phyloP scores from a whole-genome alignment of 2,329 filamentous ascomycete species.

The Emergomyces pasteurianus region DNA sequence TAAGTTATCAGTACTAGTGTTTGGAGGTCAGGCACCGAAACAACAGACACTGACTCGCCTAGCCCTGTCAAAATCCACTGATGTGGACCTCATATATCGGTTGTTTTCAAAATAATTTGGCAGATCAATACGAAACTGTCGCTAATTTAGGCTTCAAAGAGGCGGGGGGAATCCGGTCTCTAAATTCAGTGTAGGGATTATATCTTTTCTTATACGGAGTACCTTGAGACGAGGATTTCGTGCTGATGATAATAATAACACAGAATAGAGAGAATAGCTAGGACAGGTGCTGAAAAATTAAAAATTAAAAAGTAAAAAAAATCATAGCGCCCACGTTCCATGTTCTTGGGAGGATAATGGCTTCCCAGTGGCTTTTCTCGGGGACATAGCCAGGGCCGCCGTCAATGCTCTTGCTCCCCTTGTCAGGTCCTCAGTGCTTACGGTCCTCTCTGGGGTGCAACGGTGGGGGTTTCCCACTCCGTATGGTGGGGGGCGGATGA shows the following conservation, averaged over 20 bases:
- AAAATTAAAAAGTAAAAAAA: neutral
- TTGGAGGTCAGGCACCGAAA: neutral
- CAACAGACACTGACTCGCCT: neutral
- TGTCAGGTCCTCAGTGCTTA: neutral
- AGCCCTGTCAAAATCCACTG: neutral
- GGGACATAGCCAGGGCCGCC: neutral
- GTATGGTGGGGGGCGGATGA: neutral
- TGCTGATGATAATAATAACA: neutral
- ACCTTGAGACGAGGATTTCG: neutral
- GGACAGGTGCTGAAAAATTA: neutral
- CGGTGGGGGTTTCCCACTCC: neutral
- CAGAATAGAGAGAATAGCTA: neutral
- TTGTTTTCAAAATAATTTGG: neutral
- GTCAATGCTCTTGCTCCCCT: neutral
- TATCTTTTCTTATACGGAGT: too few species aligned
- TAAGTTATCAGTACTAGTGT: neutral
- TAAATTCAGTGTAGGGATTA: too few species aligned
- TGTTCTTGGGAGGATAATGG: neutral
- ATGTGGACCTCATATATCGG: neutral
- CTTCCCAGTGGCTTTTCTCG: neutral
- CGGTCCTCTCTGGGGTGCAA: neutral
- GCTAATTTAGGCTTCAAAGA: neutral
- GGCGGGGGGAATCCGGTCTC: too few species aligned
- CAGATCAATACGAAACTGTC: neutral
- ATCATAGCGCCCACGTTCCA: neutral